phyloP scores from a whole-genome alignment of 768 basidiomycete genomes.

The Butyriboletus loyo region DNA sequence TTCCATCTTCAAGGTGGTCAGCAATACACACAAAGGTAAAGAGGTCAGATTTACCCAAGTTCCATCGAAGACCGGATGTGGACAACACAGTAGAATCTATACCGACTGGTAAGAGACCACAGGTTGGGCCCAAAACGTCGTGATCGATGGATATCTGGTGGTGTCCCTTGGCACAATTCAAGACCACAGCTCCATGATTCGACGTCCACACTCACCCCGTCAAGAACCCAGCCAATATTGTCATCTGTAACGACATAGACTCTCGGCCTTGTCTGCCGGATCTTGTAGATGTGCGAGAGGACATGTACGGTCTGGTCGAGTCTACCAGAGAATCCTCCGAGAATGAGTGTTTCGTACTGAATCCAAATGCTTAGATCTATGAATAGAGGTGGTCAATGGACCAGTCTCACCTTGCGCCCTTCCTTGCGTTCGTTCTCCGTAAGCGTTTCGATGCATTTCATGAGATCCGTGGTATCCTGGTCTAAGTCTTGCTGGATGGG shows the following conservation, averaged over 20 bases:
- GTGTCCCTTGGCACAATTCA: constrained; percentile 56
- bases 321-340: constrained; percentile 88
- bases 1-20: constrained; percentile 42
- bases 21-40: neutral
- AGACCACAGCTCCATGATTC: neutral
- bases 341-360: constrained; percentile 67
- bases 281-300: constrained; percentile 78
- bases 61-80: constrained; percentile 86
- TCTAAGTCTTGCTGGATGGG: constrained; percentile 61
- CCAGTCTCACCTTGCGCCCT: constrained; percentile 34
- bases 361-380: constrained; percentile 14
- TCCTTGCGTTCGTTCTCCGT: constrained; percentile 51
- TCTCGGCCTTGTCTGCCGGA: constrained; percentile 54
- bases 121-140: constrained; percentile 73
- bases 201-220: constrained; percentile 48
- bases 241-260: constrained; percentile 87
- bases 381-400: neutral
- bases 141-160: constrained; percentile 80
- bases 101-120: constrained; percentile 93
- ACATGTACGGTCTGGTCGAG: constrained; percentile 94
- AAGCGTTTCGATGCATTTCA: constrained; percentile 80
- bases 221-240: constrained; percentile 86
- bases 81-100: constrained; percentile 72
- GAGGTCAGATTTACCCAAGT: constrained; percentile 57
- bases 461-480: constrained; percentile 89